Conservation (phyloP, 768 basidiomycete species). For the Xanthoconium stramineum region DNA sequence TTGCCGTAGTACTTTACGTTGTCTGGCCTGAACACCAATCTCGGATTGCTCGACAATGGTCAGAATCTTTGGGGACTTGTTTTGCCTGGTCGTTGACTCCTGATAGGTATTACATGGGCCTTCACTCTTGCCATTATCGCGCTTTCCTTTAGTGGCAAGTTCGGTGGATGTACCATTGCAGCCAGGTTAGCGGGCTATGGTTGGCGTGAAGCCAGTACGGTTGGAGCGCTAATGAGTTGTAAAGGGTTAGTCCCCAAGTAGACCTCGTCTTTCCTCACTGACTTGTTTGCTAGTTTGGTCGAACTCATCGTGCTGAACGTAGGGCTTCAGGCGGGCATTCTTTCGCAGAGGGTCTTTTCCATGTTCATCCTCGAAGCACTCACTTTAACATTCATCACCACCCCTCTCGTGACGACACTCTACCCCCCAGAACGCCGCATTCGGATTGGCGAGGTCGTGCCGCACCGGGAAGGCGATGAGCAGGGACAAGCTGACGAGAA, state of each 20-base stretch:
- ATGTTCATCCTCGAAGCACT: constrained; percentile 93
- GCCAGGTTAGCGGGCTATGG: constrained; percentile 67
- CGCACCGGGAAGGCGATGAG: constrained; percentile 33
- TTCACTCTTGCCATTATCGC: constrained; percentile 77
- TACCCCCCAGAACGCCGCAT: constrained; percentile 64
- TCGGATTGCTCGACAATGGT: constrained; percentile 81
- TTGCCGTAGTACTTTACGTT: constrained; percentile 80
- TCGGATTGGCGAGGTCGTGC: constrained; percentile 34
- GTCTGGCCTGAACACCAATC: constrained; percentile 86
- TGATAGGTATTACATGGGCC: constrained; percentile 75
- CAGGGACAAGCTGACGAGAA: constrained; percentile 13
- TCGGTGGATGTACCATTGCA: constrained; percentile 75
- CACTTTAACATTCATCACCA: constrained; percentile 82
- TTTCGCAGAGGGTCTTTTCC: constrained; percentile 76
- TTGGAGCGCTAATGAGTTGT: constrained; percentile 93
- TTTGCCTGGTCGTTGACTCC: not conserved
- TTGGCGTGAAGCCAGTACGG: constrained; percentile 77
- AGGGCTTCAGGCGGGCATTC: constrained; percentile 76
- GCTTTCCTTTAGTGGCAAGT: constrained; percentile 85
- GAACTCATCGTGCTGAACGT: constrained; percentile 97
- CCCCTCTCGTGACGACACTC: constrained; percentile 62
- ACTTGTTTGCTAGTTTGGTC: constrained; percentile 55
- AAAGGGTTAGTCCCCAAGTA: constrained; percentile 60
- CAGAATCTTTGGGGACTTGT: not conserved
- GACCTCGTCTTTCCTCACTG: not conserved